Evolutionary conservation across 2,329 filamentous ascomycete species (phyloP).

Genomic region (Aspergillus tanneri): DNA sequence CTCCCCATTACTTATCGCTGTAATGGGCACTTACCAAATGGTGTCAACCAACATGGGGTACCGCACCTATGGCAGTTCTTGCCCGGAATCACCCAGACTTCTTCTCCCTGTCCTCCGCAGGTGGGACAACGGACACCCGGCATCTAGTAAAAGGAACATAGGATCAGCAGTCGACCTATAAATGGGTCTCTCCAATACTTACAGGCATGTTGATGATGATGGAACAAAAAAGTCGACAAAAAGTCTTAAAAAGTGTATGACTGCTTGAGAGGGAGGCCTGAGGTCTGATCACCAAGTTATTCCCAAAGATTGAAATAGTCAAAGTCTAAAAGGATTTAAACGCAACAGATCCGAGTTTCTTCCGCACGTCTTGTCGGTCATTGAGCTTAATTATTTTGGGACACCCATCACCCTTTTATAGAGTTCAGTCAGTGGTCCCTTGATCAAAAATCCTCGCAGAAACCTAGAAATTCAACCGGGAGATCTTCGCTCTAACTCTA

Average conservation of each 20-base stretch:
- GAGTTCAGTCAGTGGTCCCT: conserved; percentile 7
- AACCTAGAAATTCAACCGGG: conserved; percentile 15
- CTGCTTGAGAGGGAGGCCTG: not conserved
- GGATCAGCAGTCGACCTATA: not conserved
- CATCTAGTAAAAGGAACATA: conserved; percentile 34
- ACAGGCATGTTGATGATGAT: conserved; percentile 12
- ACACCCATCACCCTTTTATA: conserved; percentile 18
- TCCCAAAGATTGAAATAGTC: conserved; percentile 3
- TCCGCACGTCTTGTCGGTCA: conserved; percentile 8
- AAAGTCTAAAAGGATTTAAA: conserved; percentile 8
- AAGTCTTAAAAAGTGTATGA: not conserved
- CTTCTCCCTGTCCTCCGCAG: conserved; percentile 36
- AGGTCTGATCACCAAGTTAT: not conserved
- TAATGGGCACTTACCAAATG: not conserved
- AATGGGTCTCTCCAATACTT: not conserved
- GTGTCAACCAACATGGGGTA: conserved; percentile 29
- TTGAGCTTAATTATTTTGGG: conserved; percentile 16
- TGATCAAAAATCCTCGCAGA: conserved; percentile 9
- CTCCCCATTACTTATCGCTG: no score
- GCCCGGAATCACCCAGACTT: conserved; percentile 49
- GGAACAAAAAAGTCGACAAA: not conserved
- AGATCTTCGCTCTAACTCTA: conserved; percentile 25
- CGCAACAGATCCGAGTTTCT: conserved; percentile 8
- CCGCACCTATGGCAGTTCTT: conserved; percentile 47
- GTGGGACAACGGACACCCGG: conserved; percentile 46